Conservation (phyloP, 805 yeast genomes). For the Metschnikowia aberdeeniae region DNA sequence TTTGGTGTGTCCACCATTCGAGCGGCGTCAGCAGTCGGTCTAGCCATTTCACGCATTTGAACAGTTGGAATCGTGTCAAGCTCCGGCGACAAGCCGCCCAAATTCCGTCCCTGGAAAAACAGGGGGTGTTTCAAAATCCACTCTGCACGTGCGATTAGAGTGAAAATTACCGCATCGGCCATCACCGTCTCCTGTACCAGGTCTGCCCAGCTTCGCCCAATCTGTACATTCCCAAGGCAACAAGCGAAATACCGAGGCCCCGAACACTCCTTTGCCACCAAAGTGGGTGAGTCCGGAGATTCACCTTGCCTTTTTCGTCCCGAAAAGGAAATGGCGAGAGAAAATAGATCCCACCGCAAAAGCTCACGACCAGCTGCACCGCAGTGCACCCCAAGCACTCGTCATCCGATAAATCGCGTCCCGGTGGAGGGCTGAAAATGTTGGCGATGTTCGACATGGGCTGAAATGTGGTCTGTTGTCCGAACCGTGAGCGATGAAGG, state of each 20-base stretch:
- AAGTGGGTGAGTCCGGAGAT: conserved; percentile 37
- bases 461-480: too few relatives aligned
- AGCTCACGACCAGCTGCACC: conserved; percentile 54
- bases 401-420: conserved; percentile 39
- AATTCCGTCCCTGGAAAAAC: too few relatives aligned
- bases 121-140: conserved; percentile 6
- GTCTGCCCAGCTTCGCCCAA: conserved; percentile 50
- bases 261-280: conserved; percentile 63
- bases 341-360: conserved; percentile 62
- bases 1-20: too few relatives aligned
- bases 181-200: conserved; percentile 5
- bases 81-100: too few relatives aligned
- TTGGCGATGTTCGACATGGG: conserved; percentile 49
- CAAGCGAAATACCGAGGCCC: conserved; percentile 49
- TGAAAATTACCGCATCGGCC: conserved; percentile 1
- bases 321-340: conserved; percentile 52
- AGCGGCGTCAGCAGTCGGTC: too few relatives aligned
- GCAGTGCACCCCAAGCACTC: conserved; percentile 69
- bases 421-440: conserved; percentile 49
- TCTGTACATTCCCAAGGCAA: conserved; percentile 57
- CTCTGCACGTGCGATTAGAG: conserved; percentile 12
- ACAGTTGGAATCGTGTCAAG: too few relatives aligned
- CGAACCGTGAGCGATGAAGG: neutral
- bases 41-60: too few relatives aligned
- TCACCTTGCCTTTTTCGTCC: conserved; percentile 38